Evolutionary conservation across 805 yeast species (phyloP).

Genomic region (Cyberlindnera xishuangbannaensis): DNA sequence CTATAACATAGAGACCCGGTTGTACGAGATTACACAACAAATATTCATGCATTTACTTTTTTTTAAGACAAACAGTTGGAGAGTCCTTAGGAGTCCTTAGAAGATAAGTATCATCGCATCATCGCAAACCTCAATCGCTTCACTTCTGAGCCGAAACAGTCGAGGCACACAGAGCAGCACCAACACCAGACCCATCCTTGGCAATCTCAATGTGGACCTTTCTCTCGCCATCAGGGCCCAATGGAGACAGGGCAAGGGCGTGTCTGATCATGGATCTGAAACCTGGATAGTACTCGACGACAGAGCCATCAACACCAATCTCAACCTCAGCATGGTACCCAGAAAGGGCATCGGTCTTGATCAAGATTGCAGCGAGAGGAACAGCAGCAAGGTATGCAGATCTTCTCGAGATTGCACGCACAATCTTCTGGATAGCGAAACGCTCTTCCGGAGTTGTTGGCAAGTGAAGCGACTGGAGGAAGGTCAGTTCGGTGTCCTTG

Average conservation of each 20-base stretch:
- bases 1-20: too few relatives aligned
- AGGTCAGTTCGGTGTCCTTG: slow-evolving; percentile 60
- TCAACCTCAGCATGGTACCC: slow-evolving; percentile 71
- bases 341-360: slow-evolving; percentile 58
- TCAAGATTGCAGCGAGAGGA: slow-evolving; percentile 78
- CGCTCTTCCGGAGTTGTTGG: slow-evolving; percentile 73
- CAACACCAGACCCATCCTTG: slow-evolving; percentile 95
- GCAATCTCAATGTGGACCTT: slow-evolving; percentile 75
- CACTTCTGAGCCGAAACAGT: too few relatives aligned
- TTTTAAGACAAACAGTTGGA: too few relatives aligned
- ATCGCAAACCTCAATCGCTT: slow-evolving; percentile 2
- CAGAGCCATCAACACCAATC: slow-evolving; percentile 94
- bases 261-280: slow-evolving; percentile 75
- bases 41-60: too few relatives aligned
- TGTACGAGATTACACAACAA: too few relatives aligned
- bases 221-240: slow-evolving; percentile 71
- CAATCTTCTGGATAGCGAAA: slow-evolving; percentile 60
- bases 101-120: too few relatives aligned
- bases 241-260: slow-evolving; percentile 62
- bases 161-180: slow-evolving; percentile 84
- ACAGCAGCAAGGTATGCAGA: slow-evolving; percentile 89
- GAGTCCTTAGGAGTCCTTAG: not conserved
- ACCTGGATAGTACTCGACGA: slow-evolving; percentile 89
- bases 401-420: slow-evolving; percentile 76
- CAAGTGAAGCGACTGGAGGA: slow-evolving; percentile 60